Base-by-base conservation (phyloP, 2,329 filamentous ascomycete genomes). In the Claviceps spartinae region DNA sequence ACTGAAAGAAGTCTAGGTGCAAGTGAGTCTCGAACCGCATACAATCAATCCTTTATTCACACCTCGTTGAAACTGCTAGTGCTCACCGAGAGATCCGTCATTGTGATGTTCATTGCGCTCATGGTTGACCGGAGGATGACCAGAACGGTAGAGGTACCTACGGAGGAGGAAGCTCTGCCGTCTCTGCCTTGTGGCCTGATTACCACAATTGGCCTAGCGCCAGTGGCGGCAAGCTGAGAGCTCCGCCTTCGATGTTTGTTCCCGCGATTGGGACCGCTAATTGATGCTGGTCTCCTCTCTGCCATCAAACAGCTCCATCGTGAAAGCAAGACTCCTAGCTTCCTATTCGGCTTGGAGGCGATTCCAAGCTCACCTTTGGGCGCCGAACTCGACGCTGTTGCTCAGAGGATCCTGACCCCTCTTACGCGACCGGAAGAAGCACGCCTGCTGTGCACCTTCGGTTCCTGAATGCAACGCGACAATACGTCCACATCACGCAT, bases 121-220 rank as follows among this genome's bases (percentile, higher is more conserved):
- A 34, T 46, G 24, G 16, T 34, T n/a, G 22, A n/a, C 13, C 13
- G 24, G 22, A 11, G 22, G 14, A 24, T 20, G 16, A 7, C 7
- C 40, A 9, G 41, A n/a, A 20, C 16, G 18, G 18, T 18, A 18
- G 36, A 18, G 36, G 36, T 37, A 37, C 11, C 38, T 41, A 16
- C 18, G 18, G 18, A 18, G 18, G 18, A 18, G 18, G 18, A 18
- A n/a, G 42, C 43, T 30, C 24, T 22, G 18, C 24, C 11, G 14
- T 62, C 45, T 63, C 58, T 59, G 65, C 65, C 61, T 65, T 65
- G 58, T 60, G 60, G 64, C 64, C 63, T 66, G 57, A 61, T 41
- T 48, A 18, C 51, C 47, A 52, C 54, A 62, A 61, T 58, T 57
- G 62, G 63, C 56, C 61, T 56, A 54, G 55, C 50, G 53, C 52